Evolutionary conservation across 257 asterid genomes (phyloP), one percentile per base, ranked within the genome.

Genomic region (Jacaranda mimosifolia): DNA sequence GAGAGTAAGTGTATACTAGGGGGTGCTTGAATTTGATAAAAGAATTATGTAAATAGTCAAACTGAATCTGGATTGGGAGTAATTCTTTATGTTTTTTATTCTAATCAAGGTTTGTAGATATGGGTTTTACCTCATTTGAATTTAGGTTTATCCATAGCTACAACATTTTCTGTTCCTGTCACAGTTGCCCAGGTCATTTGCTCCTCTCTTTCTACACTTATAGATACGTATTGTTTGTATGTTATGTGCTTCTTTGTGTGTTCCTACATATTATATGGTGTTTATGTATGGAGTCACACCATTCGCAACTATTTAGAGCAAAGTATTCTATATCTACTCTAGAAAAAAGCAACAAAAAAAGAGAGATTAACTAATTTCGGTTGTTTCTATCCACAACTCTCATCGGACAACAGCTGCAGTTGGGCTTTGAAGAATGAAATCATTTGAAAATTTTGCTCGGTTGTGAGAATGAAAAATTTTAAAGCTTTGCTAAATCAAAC

Each of bases 151-250:
- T 49, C 74, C 67, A 93, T 94, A 96, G 92, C 97, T 17, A 79
- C 91, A 66, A 89, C 91, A 35, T 90, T 83, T 84, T 91, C 91
- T 72, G 79, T 91, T 76, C 94, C 98, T 17, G 93, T 89, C 57
- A 91, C 98, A 65, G 98, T 97, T 72, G 92, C 96, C 70, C 98
- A 91, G 95, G 98, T 92, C 3, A 14, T n/a, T 43, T 51, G 15
- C 3, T 63, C n/a, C 17, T 52, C 76, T 66, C 71, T 77, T 63
- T 67, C 81, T 78, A n/a, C 43, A 63, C 70, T 42, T 52, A 5
- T 63, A 35, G 35, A 63, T 65, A 15, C 36, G 45, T 48, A 8
- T 39, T 70, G 68, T 46, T 45, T 81, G 9, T 63, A 1, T 12
- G 18, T 51, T 43, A 3, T 63, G 0, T 77, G 56, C 19, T 63